A percentile compares a stretch with the other conserved stretches of the same genome.
These are phyloP conservation scores for Pinus albicaulis DNA, from an alignment of 75 land plant genomes.

Conservation along the genomic window DNA sequence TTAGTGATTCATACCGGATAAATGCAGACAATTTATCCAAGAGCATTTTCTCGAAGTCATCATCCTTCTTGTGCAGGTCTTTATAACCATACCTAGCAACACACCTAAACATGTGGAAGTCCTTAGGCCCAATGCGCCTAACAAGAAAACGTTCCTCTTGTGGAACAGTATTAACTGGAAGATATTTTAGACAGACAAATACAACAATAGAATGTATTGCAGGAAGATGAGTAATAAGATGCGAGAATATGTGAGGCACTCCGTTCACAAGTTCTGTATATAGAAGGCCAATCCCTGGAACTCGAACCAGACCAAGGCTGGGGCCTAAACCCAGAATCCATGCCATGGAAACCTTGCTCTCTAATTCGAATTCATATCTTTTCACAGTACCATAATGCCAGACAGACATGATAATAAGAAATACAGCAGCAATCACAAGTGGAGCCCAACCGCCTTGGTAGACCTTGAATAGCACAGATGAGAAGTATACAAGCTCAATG, in stretches of 20 bases:
- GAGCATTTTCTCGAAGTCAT: constrained; percentile 40
- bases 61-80: constrained; percentile 30
- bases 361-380: constrained; percentile 33
- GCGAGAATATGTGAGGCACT: constrained; percentile 56
- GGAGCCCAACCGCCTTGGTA: constrained; percentile 60
- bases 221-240: constrained; percentile 58
- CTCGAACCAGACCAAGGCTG: constrained; percentile 29
- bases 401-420: constrained; percentile 43
- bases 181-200: constrained; percentile 46
- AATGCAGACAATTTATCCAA: constrained; percentile 21
- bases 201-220: constrained; percentile 54
- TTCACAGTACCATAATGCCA: constrained; percentile 48
- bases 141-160: constrained; percentile 51
- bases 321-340: constrained; percentile 31
- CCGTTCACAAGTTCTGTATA: constrained; percentile 58
- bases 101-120: constrained; percentile 47
- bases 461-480: constrained; percentile 40
- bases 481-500: constrained; percentile 51
- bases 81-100: constrained; percentile 62
- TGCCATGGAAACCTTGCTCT: constrained; percentile 42
- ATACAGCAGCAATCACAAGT: constrained; percentile 18
- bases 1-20: constrained; percentile 23
- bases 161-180: constrained; percentile 47
- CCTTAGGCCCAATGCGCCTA: constrained; percentile 37
- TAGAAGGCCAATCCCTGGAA: constrained; percentile 56